Evolutionary conservation across 2,329 filamentous ascomycete genomes (phyloP), one percentile per base, ranked within the genome.

Genomic region (Knufia petricola): DNA sequence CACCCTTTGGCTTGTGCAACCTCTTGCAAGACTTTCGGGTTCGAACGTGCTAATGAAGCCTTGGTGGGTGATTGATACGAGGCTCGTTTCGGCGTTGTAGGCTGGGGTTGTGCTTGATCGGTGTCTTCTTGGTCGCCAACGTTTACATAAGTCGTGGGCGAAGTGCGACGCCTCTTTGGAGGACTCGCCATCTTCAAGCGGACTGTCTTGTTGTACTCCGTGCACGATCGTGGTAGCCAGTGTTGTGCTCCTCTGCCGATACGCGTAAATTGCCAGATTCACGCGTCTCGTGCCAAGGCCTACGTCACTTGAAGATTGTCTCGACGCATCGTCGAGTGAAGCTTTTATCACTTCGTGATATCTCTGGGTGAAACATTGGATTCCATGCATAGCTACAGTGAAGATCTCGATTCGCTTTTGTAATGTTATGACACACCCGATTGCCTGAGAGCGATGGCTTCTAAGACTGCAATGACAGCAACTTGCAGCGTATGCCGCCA

Each of bases 21-120:
- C 40, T 51, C 48, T 43, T 41, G 24, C n/a, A 58, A 32, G 10
- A 60, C 50, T 23, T 54, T 50, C 13, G 58, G 58, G 47, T 60
- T 52, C 21, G 55, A 59, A 23, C 58, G 55, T 31, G 56, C 49
- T n/a, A 60, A 28, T 20, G 56, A 59, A 38, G 57, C 54, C 46
- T 59, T 60, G 7, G 58, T 60, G 3, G 58, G 58, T 9, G 58
- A 60, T 19, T 44, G 49, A 47, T 59, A 60, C 13, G 57, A 60
- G 13, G 55, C 52, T 46, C 56, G 43, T 24, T 51, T 53, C 1
- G 54, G 56, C 13, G 55, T 59, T 2, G 50, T 46, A 3, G 52
- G 52, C 37, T 17, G 30, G 24, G 45, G 17, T 38, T 28, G 32
- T 17, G 21, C 15, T 4, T 32, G 10, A 8, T 26, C 15, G 12